phyloP scores from a whole-genome alignment of 192 early-diverging fungal genomes.

The Coemansia furcata region DNA sequence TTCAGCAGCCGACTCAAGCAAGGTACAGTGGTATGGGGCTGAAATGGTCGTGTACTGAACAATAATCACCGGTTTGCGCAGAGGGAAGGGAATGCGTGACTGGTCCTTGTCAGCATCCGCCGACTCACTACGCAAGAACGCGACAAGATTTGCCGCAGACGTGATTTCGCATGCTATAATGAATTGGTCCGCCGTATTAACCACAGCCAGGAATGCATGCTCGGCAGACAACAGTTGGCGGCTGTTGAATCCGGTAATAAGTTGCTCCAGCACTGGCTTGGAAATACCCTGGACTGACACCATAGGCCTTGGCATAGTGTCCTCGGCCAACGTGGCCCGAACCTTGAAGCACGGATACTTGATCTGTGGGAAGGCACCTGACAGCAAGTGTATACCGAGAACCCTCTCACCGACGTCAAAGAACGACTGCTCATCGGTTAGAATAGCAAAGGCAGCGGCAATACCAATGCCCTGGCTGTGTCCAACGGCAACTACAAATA shows the following conservation, averaged over 20 bases:
- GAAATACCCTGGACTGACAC: conserved; percentile 15
- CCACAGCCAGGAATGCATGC: conserved; percentile 20
- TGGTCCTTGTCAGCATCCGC: conserved; percentile 45
- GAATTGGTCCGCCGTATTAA: conserved; percentile 20
- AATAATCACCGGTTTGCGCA: conserved; percentile 77
- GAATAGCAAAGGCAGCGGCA: conserved; percentile 77
- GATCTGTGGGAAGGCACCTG: conserved; percentile 78
- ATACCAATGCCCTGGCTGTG: conserved; percentile 90
- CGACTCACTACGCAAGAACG: neutral
- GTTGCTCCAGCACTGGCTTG: neutral
- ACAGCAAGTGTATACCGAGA: conserved; percentile 77
- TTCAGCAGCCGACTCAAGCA: neutral
- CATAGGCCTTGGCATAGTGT: too few species aligned
- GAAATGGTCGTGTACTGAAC: conserved; percentile 81
- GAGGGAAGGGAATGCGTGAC: conserved; percentile 69
- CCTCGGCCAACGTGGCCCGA: too few species aligned
- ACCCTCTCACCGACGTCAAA: conserved; percentile 71
- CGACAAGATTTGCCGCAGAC: neutral
- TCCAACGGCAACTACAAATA: conserved; percentile 58
- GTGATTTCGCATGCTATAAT: conserved; percentile 19
- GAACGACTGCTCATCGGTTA: conserved; percentile 78
- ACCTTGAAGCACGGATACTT: conserved; percentile 39
- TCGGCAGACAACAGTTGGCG: neutral
- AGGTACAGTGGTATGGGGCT: conserved; percentile 68
- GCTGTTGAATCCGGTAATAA: conserved; percentile 19